These are phyloP conservation scores for Penicillium simplicissimum DNA, from an alignment of 495 filamentous ascomycete genomes.

Conservation along the genomic window DNA sequence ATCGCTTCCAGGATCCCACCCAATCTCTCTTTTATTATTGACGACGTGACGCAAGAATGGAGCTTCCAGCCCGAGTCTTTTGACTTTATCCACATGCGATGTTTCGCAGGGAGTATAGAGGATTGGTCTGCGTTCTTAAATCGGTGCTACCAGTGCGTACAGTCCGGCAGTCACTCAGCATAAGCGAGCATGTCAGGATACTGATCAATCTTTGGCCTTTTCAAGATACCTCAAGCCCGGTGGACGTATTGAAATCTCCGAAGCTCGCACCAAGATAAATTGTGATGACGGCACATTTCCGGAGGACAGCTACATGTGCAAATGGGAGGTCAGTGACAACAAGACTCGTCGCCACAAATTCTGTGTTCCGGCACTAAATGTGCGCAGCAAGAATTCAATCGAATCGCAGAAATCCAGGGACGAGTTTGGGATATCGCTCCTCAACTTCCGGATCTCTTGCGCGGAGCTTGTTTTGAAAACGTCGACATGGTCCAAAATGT, in stretches of 20 bases:
- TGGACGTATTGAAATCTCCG: conserved; percentile 23
- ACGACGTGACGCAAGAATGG: conserved; percentile 37
- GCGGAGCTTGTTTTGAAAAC: conserved; percentile 21
- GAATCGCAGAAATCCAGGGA: conserved; percentile 25
- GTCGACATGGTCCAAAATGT: conserved; percentile 22
- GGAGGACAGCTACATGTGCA: conserved; percentile 15
- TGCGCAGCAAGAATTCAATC: conserved; percentile 25
- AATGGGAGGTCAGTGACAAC: conserved; percentile 11
- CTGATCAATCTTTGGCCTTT: background rate
- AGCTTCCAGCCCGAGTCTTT: conserved; percentile 36
- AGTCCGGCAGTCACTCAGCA: background rate
- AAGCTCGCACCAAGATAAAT: conserved; percentile 9
- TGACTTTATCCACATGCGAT: conserved; percentile 41
- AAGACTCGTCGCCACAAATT: background rate
- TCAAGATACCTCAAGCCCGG: conserved; percentile 26
- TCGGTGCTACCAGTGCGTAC: conserved; percentile 18
- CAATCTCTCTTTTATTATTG: conserved; percentile 36
- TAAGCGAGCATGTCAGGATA: background rate
- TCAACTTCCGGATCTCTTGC: conserved; percentile 4
- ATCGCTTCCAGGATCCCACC: conserved; percentile 30
- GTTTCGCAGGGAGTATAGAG: conserved; percentile 32
- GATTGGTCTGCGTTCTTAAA: conserved; percentile 30
- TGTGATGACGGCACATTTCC: conserved; percentile 23
- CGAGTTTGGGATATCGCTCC: conserved; percentile 17
- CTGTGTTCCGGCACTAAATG: background rate